Conservation (phyloP, 2,329 filamentous ascomycete species). For the Stagonosporopsis chrysanthemi region DNA sequence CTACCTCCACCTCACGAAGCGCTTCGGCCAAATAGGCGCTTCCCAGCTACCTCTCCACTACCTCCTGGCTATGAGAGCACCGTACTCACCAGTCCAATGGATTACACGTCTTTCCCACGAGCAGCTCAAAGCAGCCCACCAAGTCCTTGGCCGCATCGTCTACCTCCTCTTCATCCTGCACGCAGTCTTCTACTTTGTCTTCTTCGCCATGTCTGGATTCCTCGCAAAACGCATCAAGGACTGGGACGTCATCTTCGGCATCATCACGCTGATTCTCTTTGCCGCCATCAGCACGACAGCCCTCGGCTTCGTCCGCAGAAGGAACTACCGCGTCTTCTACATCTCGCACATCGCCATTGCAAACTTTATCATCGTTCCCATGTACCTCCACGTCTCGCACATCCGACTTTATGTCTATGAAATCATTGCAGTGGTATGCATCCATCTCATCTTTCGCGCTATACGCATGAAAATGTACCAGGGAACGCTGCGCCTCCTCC, state of each 20-base stretch:
- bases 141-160: constrained; percentile 64
- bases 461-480: constrained; percentile 44
- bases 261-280: constrained; percentile 57
- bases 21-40: constrained; percentile 65
- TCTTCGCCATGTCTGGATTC: constrained; percentile 61
- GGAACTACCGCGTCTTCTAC: constrained; percentile 64
- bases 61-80: constrained; percentile 61
- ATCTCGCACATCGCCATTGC: constrained; percentile 62
- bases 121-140: constrained; percentile 64
- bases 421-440: constrained; percentile 54
- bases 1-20: constrained; percentile 69
- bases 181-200: constrained; percentile 63
- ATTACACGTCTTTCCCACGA: constrained; percentile 64
- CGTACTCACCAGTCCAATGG: constrained; percentile 60
- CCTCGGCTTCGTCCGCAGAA: constrained; percentile 55
- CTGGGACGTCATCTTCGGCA: constrained; percentile 64
- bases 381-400: constrained; percentile 64
- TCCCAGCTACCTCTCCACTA: constrained; percentile 68
- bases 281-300: constrained; percentile 58
- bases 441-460: constrained; percentile 53
- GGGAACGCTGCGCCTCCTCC: constrained; percentile 51
- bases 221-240: constrained; percentile 63
- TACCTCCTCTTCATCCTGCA: constrained; percentile 61
- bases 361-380: constrained; percentile 55
- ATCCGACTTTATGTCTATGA: constrained; percentile 63